These are phyloP conservation scores for Glomus cerebriforme DNA, from an alignment of 192 early-diverging fungal genomes.

Conservation along the genomic window DNA sequence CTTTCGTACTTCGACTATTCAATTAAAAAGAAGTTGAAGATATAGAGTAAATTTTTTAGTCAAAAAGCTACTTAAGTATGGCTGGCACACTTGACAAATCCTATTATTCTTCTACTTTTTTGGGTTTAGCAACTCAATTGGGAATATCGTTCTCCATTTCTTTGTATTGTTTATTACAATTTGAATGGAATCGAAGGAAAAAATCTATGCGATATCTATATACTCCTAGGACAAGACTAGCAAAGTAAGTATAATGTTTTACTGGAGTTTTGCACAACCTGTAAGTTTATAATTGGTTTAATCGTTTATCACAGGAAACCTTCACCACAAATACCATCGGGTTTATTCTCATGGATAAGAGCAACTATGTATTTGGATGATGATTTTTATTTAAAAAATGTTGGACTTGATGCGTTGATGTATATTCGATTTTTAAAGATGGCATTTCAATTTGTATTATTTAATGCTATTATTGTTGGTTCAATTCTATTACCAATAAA, in stretches of 20 bases:
- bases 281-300: background rate
- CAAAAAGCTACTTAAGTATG: slow-evolving; percentile 21
- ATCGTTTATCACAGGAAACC: slow-evolving; percentile 42
- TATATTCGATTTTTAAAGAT: slow-evolving; percentile 63
- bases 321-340: slow-evolving; percentile 48
- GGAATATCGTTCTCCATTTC: slow-evolving; percentile 52
- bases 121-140: slow-evolving; percentile 54
- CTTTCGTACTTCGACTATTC: no score
- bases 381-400: slow-evolving; percentile 53
- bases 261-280: no score
- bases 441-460: slow-evolving; percentile 53
- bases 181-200: slow-evolving; percentile 52
- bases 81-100: slow-evolving; percentile 49
- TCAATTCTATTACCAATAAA: slow-evolving; percentile 55
- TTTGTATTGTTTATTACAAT: slow-evolving; percentile 46
- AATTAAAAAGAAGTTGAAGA: no score
- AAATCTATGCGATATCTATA: slow-evolving; percentile 55
- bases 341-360: slow-evolving; percentile 53
- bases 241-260: slow-evolving; percentile 38
- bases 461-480: slow-evolving; percentile 46
- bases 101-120: slow-evolving; percentile 45
- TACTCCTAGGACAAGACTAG: slow-evolving; percentile 46
- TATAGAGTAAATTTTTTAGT: background rate
- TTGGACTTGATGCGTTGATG: slow-evolving; percentile 65
- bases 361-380: slow-evolving; percentile 48